These are phyloP conservation scores for Ophiostoma tasmaniense DNA, from an alignment of 2,329 filamentous ascomycete species.

Conservation along the genomic window DNA sequence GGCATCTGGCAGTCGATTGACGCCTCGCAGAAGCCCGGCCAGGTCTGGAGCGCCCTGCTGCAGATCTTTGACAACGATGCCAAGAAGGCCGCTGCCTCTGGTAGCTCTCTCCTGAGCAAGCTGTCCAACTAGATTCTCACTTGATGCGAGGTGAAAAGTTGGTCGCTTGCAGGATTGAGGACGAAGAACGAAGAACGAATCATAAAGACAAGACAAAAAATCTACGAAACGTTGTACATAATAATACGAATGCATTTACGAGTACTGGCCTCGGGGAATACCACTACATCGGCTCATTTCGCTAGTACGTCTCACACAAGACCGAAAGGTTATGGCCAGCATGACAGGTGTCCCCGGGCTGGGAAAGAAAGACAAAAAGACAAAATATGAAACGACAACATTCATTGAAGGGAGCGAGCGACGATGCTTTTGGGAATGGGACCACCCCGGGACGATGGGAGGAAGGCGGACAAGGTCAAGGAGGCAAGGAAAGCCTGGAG, in stretches of 20 bases:
- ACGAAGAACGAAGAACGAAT: background rate
- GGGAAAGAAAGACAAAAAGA: slow-evolving; percentile 5
- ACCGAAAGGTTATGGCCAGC: background rate
- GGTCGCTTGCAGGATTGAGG: background rate
- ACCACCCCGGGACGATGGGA: background rate
- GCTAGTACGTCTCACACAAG: slow-evolving; percentile 2
- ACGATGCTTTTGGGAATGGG: background rate
- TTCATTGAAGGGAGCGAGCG: background rate
- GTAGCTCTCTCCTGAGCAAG: slow-evolving; percentile 37
- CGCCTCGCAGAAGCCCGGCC: slow-evolving; percentile 88
- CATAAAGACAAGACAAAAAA: background rate
- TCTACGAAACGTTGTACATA: slow-evolving; percentile 5
- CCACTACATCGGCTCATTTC: background rate
- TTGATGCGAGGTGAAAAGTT: background rate
- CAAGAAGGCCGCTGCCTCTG: slow-evolving; percentile 34
- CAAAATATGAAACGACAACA: background rate
- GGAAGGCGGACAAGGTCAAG: background rate
- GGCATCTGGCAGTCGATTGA: slow-evolving; percentile 96
- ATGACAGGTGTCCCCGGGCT: background rate
- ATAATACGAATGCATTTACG: slow-evolving; percentile 2
- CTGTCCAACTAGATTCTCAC: slow-evolving; percentile 22
- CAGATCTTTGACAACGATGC: slow-evolving; percentile 67
- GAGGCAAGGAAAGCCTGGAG: background rate
- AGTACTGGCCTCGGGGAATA: background rate
- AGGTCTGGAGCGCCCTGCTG: slow-evolving; percentile 91